phyloP scores from a whole-genome alignment of 768 basidiomycete genomes.

The Gloeopeniophorella convolvens region DNA sequence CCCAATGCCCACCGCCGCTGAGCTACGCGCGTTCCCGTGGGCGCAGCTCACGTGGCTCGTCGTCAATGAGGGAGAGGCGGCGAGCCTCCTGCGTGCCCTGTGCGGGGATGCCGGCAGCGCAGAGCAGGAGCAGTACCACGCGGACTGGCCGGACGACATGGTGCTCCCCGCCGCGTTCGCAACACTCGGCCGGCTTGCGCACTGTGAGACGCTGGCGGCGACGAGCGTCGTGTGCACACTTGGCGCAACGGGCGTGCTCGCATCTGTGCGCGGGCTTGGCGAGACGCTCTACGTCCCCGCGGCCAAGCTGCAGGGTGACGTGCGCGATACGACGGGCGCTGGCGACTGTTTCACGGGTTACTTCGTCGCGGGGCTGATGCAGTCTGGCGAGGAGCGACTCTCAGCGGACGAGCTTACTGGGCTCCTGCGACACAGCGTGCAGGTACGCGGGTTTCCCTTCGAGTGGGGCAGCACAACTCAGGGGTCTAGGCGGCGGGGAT shows the following conservation, averaged over 20 bases:
- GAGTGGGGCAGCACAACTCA: not conserved
- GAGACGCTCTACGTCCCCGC: constrained; percentile 40
- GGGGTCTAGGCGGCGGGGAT: constrained; percentile 48
- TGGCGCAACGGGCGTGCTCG: constrained; percentile 45
- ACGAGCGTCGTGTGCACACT: constrained; percentile 51
- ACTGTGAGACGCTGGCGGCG: constrained; percentile 23
- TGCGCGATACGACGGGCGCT: constrained; percentile 53
- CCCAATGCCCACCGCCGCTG: constrained; percentile 38
- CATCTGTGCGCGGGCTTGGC: constrained; percentile 28
- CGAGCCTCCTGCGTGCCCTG: constrained; percentile 18
- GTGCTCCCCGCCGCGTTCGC: constrained; percentile 21
- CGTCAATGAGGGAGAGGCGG: constrained; percentile 48
- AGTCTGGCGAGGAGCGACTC: constrained; percentile 23
- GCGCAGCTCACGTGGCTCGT: constrained; percentile 45
- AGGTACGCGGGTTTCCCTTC: constrained; percentile 29
- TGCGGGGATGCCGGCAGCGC: not conserved
- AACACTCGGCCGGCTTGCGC: constrained; percentile 20
- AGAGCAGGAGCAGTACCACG: not conserved
- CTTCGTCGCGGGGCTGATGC: constrained; percentile 51
- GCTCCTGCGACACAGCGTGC: constrained; percentile 36
- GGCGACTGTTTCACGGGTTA: constrained; percentile 63
- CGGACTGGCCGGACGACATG: constrained; percentile 9
- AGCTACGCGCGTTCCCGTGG: constrained; percentile 46
- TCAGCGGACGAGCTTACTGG: constrained; percentile 26
- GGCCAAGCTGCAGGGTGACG: constrained; percentile 33